Base-by-base conservation (phyloP, 768 basidiomycete species). In the Mycena metata region DNA sequence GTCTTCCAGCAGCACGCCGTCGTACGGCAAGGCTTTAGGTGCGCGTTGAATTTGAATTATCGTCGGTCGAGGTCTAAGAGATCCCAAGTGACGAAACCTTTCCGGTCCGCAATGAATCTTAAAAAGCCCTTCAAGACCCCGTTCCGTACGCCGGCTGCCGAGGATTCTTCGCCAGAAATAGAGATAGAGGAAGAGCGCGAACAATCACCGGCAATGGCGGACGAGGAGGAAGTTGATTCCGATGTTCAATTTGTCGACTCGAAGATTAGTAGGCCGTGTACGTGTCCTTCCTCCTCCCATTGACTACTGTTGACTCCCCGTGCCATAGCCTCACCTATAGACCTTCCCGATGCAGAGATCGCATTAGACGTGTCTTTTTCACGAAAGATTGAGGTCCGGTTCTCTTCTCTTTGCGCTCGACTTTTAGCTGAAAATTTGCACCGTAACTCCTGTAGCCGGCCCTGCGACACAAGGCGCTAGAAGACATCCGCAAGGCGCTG, bases 111-210 rank as follows among this genome's bases (percentile, higher is more conserved):
- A 0, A 73, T 70, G 26, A 72, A 71, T 60, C 71, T 89, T 57
- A 81, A 73, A 47, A 90, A 87, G 73, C 89, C 89, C 3, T 85
- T 84, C 73, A 84, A 81, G 71, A 74, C 83, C 1, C 87, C 88
- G 1, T 83, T 79, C 41, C 41, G 24, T 17, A 24, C 19, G 16
- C 39, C 67, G 19, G 21, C 24, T 47, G 13, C 55, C n/a, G 62
- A 9, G 26, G 62, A 64, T 21, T 15, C 50, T 5, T 19, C 50
- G 5, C 62, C 62, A 1, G 51, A 54, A 64, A n/a, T 64, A 9
- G 68, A 50, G 23, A 45, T 39, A 6, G 39, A 59, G 26, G 51
- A 64, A 24, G 51, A 60, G 5, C 65, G 65, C 52, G 59, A 46
- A 5, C 21, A 35, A 10, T 61, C 66, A 16, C 55, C 60, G 9